Evolutionary conservation across 2,329 filamentous ascomycete genomes (phyloP).

Genomic region (Aureobasidium zeae): DNA sequence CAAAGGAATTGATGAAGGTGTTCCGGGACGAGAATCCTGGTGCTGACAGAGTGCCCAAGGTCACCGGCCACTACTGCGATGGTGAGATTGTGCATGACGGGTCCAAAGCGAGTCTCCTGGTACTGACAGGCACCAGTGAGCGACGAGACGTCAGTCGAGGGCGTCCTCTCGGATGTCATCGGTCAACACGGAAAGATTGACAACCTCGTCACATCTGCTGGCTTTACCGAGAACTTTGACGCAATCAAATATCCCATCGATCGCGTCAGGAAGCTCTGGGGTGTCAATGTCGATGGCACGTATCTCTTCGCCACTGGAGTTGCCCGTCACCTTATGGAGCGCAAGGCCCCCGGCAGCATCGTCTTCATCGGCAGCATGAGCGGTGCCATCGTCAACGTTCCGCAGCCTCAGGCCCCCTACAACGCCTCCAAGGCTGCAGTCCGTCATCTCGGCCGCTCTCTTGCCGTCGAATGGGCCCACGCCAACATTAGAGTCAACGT

Average conservation of each 20-base stretch:
- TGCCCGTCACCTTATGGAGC: slow-evolving; percentile 79
- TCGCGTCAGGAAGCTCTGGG: slow-evolving; percentile 86
- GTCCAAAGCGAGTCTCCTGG: background rate
- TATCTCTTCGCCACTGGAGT: slow-evolving; percentile 80
- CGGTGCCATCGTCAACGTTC: slow-evolving; percentile 86
- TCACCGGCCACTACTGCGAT: slow-evolving; percentile 85
- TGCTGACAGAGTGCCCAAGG: slow-evolving; percentile 63
- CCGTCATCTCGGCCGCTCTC: slow-evolving; percentile 72
- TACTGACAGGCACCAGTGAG: slow-evolving; percentile 45
- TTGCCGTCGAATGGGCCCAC: slow-evolving; percentile 90
- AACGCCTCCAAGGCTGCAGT: slow-evolving; percentile 91
- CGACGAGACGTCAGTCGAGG: slow-evolving; percentile 66
- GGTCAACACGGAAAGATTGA: slow-evolving; percentile 69
- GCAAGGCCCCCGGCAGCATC: slow-evolving; percentile 70
- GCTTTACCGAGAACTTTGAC: slow-evolving; percentile 93
- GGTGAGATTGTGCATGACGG: background rate
- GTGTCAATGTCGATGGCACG: slow-evolving; percentile 86
- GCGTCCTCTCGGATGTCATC: slow-evolving; percentile 61
- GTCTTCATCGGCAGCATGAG: slow-evolving; percentile 97
- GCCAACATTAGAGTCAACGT: slow-evolving; percentile 87
- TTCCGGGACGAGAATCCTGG: slow-evolving; percentile 75
- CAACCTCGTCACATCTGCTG: slow-evolving; percentile 88
- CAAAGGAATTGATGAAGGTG: slow-evolving; percentile 60
- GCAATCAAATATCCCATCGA: slow-evolving; percentile 85
- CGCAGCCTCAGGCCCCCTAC: slow-evolving; percentile 87